Percentiles rank a stretch among this genome's conserved stretches.
These are phyloP conservation scores for Exsudoporus floridanus DNA, from an alignment of 1,284 basidiomycete species.

Conservation along the genomic window DNA sequence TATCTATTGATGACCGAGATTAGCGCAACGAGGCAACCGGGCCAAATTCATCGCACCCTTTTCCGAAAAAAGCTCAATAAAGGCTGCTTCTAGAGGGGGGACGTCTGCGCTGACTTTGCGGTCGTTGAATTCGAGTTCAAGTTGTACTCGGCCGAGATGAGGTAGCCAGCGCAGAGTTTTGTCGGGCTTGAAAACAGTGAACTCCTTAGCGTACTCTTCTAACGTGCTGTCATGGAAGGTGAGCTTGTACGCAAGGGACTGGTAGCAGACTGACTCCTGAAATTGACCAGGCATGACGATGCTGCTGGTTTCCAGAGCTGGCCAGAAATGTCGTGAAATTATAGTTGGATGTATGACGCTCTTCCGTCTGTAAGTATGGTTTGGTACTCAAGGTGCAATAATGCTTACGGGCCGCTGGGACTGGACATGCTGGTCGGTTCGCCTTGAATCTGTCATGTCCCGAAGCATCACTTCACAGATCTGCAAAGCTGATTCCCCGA, in stretches of 20 bases:
- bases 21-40: neutral
- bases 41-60: slow-evolving; percentile 44
- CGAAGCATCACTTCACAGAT: slow-evolving; percentile 96
- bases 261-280: slow-evolving; percentile 52
- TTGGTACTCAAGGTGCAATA: neutral
- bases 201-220: slow-evolving; percentile 74
- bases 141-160: slow-evolving; percentile 76
- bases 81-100: slow-evolving; percentile 83
- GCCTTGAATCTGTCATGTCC: slow-evolving; percentile 91
- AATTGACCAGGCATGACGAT: slow-evolving; percentile 84
- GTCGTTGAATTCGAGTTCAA: slow-evolving; percentile 81
- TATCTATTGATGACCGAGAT: slow-evolving; percentile 42
- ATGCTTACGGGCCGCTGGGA: slow-evolving; percentile 60
- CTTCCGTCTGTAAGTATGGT: slow-evolving; percentile 21
- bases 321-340: slow-evolving; percentile 94
- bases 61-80: slow-evolving; percentile 82
- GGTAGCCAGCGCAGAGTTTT: slow-evolving; percentile 86
- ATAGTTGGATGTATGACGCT: slow-evolving; percentile 77
- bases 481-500: slow-evolving; percentile 86
- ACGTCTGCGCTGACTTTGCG: slow-evolving; percentile 75
- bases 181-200: slow-evolving; percentile 82
- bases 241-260: neutral
- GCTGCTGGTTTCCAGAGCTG: slow-evolving; percentile 68
- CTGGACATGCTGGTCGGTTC: slow-evolving; percentile 83
- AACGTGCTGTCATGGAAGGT: slow-evolving; percentile 54